Conservation (phyloP, 257 asterid species). For the Penstemon barbatus region DNA sequence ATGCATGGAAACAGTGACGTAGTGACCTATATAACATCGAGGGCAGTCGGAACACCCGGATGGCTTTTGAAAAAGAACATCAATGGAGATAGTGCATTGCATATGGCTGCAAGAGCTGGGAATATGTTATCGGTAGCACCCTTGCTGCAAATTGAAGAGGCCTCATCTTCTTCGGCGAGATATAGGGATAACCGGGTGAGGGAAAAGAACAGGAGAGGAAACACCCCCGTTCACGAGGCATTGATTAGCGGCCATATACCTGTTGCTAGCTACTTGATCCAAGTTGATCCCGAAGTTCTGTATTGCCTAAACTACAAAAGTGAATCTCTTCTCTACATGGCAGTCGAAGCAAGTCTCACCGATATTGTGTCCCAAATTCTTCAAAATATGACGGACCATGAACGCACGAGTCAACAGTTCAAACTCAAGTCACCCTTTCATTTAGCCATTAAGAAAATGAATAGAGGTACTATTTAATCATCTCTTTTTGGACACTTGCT, state of each 20-base stretch:
- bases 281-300: slow-evolving; percentile 13
- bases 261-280: slow-evolving; percentile 25
- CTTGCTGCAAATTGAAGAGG: neutral
- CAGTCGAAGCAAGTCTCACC: no score
- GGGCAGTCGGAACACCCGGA: slow-evolving; percentile 1
- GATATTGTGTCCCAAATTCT: no score
- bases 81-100: slow-evolving; percentile 41
- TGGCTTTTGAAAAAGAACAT: slow-evolving; percentile 23
- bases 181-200: no score
- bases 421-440: no score
- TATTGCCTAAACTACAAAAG: neutral
- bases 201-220: no score
- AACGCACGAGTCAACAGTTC: no score
- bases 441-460: no score
- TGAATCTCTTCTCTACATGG: no score
- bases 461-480: no score
- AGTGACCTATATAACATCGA: slow-evolving; percentile 1
- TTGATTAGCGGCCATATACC: slow-evolving; percentile 6
- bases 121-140: slow-evolving; percentile 19
- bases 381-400: no score
- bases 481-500: neutral
- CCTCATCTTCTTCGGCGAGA: neutral
- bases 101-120: slow-evolving; percentile 44
- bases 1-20: slow-evolving; percentile 11
- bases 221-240: slow-evolving; percentile 32